Evolutionary conservation across 2,329 filamentous ascomycete genomes (phyloP).

Genomic region (Scleromitrula shiraiana): DNA sequence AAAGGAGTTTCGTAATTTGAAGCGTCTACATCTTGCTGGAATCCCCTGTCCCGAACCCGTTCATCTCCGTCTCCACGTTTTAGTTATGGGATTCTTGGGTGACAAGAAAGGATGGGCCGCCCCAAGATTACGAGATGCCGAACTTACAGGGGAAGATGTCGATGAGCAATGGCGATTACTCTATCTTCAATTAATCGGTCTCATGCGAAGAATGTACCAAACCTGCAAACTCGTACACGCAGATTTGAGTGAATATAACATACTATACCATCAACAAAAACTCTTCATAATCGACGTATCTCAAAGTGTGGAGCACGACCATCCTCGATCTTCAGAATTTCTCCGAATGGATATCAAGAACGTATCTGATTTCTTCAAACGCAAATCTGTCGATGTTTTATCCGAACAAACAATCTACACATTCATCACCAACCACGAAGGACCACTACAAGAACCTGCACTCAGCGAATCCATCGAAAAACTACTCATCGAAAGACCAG

Average conservation of each 20-base stretch:
- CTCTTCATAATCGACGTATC: slow-evolving; percentile 97
- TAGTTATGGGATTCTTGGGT: slow-evolving; percentile 91
- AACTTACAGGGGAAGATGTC: slow-evolving; percentile 58
- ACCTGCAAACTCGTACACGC: slow-evolving; percentile 87
- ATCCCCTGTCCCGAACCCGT: slow-evolving; percentile 89
- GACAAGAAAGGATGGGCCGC: slow-evolving; percentile 81
- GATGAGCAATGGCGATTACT: slow-evolving; percentile 67
- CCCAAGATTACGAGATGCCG: slow-evolving; percentile 81
- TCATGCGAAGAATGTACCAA: slow-evolving; percentile 93
- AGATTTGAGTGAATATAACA: slow-evolving; percentile 96
- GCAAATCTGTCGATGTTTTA: slow-evolving; percentile 75
- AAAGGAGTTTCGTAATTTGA: slow-evolving; percentile 93
- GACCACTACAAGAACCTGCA: slow-evolving; percentile 50
- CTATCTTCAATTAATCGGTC: slow-evolving; percentile 74
- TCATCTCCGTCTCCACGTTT: slow-evolving; percentile 82
- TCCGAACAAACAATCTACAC: slow-evolving; percentile 73
- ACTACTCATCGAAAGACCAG: slow-evolving; percentile 51
- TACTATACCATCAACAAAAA: slow-evolving; percentile 75
- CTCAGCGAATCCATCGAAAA: slow-evolving; percentile 57
- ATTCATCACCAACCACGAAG: slow-evolving; percentile 64
- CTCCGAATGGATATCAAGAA: slow-evolving; percentile 99
- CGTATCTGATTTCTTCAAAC: slow-evolving; percentile 82
- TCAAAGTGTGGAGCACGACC: slow-evolving; percentile 94
- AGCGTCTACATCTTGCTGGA: slow-evolving; percentile 71
- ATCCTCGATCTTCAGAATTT: slow-evolving; percentile 87